Evolutionary conservation across 768 basidiomycete genomes (phyloP), one percentile per base, ranked within the genome.

Genomic region (Chalciporus chontae): DNA sequence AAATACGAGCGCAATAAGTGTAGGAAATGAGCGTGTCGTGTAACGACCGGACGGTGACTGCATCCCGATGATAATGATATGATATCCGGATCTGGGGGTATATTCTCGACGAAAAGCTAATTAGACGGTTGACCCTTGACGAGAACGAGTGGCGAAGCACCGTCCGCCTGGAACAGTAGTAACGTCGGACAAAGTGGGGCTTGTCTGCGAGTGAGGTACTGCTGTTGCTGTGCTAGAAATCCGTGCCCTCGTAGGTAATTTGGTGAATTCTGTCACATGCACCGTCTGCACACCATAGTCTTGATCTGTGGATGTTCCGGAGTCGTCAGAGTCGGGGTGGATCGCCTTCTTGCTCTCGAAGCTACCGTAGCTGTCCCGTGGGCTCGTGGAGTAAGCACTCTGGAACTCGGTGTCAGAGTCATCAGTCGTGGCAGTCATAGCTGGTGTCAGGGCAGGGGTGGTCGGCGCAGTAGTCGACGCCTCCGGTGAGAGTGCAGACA

Each of bases 381-480:
- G 86, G 60, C 86, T 88, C 3, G 79, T 70, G 5, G 87, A 90
- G 66, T 87, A 90, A 29, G 90, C 90, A 55, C 89, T 91, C 69
- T 90, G 88, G 66, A 91, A 92, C 60, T 92, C 90, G 23, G 85
- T 85, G 58, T 90, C 87, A 18, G 87, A 88, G 57, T 88, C 87
- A 51, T 89, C 87, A 8, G 85, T 80, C 27, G 77, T 69, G 23
- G 68, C 70, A 23, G 67, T 64, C 32, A 69, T 60, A 19, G 63
- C 55, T 2, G 65, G 60, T 0, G 71, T 65, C 51, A 71, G 56
- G 23, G 68, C 64, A 36, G 71, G 72, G 9, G 70, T 74, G 50
- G 65, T 66, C 6, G 73, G 68, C 13, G 54, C 55, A 6, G 69
- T 64, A 18, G 57, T 53, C 19, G 48, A 46, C 31, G 54, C 52